phyloP scores from a whole-genome alignment of 75 land plant species.

The Larix kaempferi region DNA sequence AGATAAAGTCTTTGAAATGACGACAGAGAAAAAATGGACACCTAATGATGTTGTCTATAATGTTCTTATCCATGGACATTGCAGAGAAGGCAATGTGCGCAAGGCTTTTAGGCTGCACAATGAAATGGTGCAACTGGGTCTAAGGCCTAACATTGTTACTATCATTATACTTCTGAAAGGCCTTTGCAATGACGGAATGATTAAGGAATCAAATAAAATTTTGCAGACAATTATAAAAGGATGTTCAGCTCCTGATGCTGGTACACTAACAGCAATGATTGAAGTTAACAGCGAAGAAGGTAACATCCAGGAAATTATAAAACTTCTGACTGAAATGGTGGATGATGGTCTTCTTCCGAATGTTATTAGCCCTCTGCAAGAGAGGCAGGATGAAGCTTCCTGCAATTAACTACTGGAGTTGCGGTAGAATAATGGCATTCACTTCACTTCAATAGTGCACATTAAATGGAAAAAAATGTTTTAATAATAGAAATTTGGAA shows the following conservation, averaged over 20 bases:
- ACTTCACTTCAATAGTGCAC: not conserved
- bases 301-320: slow-evolving; percentile 52
- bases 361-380: slow-evolving; percentile 10
- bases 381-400: not conserved
- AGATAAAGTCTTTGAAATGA: slow-evolving; percentile 42
- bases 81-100: slow-evolving; percentile 41
- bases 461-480: not conserved
- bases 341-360: slow-evolving; percentile 61
- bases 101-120: slow-evolving; percentile 44
- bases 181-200: slow-evolving; percentile 41
- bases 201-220: slow-evolving; percentile 30
- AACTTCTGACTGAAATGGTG: slow-evolving; percentile 57
- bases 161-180: slow-evolving; percentile 41
- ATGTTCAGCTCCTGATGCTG: slow-evolving; percentile 43
- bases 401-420: not conserved
- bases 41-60: slow-evolving; percentile 56
- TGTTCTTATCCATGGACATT: slow-evolving; percentile 67
- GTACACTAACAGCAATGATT: slow-evolving; percentile 41
- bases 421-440: not conserved
- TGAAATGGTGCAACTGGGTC: slow-evolving; percentile 45
- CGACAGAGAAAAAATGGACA: slow-evolving; percentile 35
- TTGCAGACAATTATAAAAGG: slow-evolving; percentile 26
- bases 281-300: slow-evolving; percentile 53
- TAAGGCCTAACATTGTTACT: slow-evolving; percentile 44
- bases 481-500: too few species aligned